Evolutionary conservation across 2,329 filamentous ascomycete genomes (phyloP).

Genomic region (Pseudocercospora cruenta): DNA sequence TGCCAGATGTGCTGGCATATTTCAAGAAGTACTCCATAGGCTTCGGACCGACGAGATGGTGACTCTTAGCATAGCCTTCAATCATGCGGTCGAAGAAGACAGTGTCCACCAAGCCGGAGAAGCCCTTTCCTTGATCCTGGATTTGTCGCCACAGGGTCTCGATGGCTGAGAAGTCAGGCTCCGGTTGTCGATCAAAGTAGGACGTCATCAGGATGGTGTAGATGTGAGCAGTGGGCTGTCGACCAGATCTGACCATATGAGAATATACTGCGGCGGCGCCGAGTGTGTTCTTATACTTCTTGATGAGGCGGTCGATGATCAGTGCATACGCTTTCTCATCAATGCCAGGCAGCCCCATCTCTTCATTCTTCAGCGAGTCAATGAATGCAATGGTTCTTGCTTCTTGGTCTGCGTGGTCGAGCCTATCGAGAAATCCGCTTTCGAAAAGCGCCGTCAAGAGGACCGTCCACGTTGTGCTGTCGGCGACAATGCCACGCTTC

Average conservation of each 20-base stretch:
- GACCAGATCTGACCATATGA: conserved; percentile 61
- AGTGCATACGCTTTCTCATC: conserved; percentile 69
- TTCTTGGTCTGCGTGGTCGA: conserved; percentile 55
- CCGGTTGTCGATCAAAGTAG: conserved; percentile 60
- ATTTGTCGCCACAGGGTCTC: conserved; percentile 60
- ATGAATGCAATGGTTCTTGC: conserved; percentile 62
- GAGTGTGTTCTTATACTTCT: conserved; percentile 46
- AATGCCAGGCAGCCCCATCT: conserved; percentile 47
- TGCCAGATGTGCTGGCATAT: conserved; percentile 44
- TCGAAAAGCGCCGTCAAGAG: conserved; percentile 64
- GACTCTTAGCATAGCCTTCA: conserved; percentile 62
- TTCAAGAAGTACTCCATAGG: conserved; percentile 49
- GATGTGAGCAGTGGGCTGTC: conserved; percentile 65
- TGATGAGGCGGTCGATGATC: conserved; percentile 68
- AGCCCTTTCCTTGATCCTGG: conserved; percentile 37
- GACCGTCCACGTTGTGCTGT: conserved; percentile 70
- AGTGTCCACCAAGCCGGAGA: conserved; percentile 47
- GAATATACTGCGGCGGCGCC: conserved; percentile 65
- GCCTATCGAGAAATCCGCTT: conserved; percentile 50
- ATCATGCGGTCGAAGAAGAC: conserved; percentile 72
- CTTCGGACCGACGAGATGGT: conserved; percentile 51
- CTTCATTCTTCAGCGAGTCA: conserved; percentile 59
- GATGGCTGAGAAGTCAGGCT: conserved; percentile 63
- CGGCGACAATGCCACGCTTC: conserved; percentile 50
- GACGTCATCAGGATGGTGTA: conserved; percentile 74